A percentile compares a stretch with the other conserved stretches of the same genome.
Evolutionary conservation across 176 grass and related monocot species (phyloP).

Genomic region (Calamus simplicifolius): DNA sequence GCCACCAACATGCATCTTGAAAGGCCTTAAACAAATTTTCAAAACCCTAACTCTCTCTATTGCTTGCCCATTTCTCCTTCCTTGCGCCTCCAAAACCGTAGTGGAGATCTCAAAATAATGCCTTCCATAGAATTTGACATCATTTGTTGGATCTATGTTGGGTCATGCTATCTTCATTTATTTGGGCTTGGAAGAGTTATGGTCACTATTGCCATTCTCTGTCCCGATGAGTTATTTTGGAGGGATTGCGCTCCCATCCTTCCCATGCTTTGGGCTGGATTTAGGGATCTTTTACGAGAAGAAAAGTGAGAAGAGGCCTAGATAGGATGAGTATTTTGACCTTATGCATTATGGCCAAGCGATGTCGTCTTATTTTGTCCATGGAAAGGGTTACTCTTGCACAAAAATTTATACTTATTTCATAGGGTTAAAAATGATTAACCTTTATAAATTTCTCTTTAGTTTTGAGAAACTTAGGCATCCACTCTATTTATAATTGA

Average conservation of each 20-base stretch:
- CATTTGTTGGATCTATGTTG: constrained; percentile 55
- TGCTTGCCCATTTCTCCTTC: too few species aligned
- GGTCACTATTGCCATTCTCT: constrained; percentile 52
- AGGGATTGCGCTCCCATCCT: constrained; percentile 55
- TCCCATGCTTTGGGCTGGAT: constrained; percentile 52
- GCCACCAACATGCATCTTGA: too few species aligned
- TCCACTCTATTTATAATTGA: too few species aligned
- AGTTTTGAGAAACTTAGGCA: too few species aligned
- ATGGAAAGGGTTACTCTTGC: constrained; percentile 72
- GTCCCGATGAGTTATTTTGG: constrained; percentile 75
- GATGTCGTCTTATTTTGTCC: constrained; percentile 71
- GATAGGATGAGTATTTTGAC: constrained; percentile 89
- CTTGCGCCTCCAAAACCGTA: too few species aligned
- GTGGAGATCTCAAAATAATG: constrained; percentile 18
- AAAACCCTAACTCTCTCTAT: too few species aligned
- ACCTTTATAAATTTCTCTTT: too few species aligned
- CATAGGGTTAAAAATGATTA: too few species aligned
- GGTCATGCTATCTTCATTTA: constrained; percentile 55
- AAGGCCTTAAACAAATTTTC: too few species aligned
- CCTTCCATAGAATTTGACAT: constrained; percentile 51
- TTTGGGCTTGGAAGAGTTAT: constrained; percentile 77
- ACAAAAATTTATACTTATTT: too few species aligned
- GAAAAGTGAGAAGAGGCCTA: constrained; percentile 46
- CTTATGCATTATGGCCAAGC: constrained; percentile 91
- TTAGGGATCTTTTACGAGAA: constrained; percentile 58